phyloP scores from a whole-genome alignment of 139 green algal species.

The Protoeuglena noctilucae region DNA sequence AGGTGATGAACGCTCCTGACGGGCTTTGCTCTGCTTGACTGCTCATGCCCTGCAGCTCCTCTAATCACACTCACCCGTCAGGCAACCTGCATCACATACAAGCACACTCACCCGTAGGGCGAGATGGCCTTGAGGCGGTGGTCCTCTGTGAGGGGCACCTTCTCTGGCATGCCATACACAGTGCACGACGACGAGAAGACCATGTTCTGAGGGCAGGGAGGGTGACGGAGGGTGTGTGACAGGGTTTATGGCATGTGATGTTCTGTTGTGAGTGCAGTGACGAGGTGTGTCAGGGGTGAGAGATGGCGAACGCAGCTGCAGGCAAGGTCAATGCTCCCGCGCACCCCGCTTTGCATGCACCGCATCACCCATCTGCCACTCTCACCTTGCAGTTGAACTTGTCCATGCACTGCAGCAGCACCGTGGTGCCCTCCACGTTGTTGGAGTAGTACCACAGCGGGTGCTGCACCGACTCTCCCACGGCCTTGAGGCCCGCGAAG shows the following conservation, averaged over 20 bases:
- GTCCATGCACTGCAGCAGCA: conserved; percentile 65
- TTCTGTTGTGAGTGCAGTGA: background rate
- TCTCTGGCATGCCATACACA: conserved; percentile 87
- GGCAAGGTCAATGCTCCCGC: background rate
- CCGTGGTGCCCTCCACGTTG: conserved; percentile 80
- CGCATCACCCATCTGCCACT: conserved; percentile 12
- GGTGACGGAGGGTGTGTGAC: background rate
- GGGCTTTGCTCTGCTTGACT: no score
- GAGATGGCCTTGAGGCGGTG: conserved; percentile 35
- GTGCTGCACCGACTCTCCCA: conserved; percentile 74
- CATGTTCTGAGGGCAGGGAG: conserved; percentile 35
- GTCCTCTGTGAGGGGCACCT: conserved; percentile 77
- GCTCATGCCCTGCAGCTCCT: no score
- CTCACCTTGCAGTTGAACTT: conserved; percentile 24
- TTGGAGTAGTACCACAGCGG: conserved; percentile 94
- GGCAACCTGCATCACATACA: no score
- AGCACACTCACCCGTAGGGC: conserved; percentile 34
- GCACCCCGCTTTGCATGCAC: no score
- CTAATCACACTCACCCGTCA: no score
- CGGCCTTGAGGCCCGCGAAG: conserved; percentile 89
- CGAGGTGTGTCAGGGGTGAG: conserved; percentile 9
- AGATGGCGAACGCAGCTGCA: background rate
- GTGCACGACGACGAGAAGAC: conserved; percentile 86
- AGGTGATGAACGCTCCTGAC: no score
- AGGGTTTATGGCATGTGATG: conserved; percentile 3